phyloP scores from a whole-genome alignment of 192 early-diverging fungal species.

The Physocladia obscura region DNA sequence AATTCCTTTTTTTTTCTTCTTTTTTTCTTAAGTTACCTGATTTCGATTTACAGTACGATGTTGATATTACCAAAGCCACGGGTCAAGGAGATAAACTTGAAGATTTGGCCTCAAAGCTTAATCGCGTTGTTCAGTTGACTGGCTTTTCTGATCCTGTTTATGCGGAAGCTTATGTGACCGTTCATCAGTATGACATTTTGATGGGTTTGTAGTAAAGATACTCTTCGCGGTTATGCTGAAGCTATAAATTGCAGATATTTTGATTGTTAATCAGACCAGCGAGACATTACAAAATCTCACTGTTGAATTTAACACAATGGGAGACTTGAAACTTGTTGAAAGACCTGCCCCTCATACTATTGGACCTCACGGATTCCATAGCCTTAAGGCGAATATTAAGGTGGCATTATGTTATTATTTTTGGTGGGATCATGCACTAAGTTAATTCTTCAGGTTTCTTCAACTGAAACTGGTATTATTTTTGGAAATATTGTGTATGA shows the following conservation, averaged over 20 bases:
- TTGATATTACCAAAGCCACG: slow-evolving; percentile 87
- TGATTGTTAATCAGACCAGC: slow-evolving; percentile 95
- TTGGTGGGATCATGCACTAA: background rate
- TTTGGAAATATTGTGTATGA: slow-evolving; percentile 99
- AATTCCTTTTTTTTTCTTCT: slow-evolving; percentile 6
- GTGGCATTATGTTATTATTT: no score
- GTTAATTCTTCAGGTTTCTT: slow-evolving; percentile 67
- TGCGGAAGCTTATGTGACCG: slow-evolving; percentile 95
- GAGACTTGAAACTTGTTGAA: slow-evolving; percentile 96
- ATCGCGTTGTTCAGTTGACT: slow-evolving; percentile 92
- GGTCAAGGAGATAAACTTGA: slow-evolving; percentile 66
- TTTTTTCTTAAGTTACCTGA: background rate
- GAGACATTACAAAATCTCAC: slow-evolving; percentile 95
- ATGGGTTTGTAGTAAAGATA: slow-evolving; percentile 66
- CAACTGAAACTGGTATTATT: slow-evolving; percentile 96
- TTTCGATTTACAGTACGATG: slow-evolving; percentile 61
- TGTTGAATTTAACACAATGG: slow-evolving; percentile 97
- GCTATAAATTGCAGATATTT: slow-evolving; percentile 62
- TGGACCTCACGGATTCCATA: slow-evolving; percentile 90
- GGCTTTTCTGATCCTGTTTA: slow-evolving; percentile 98
- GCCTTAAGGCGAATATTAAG: slow-evolving; percentile 96
- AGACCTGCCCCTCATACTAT: slow-evolving; percentile 81
- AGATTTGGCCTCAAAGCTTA: slow-evolving; percentile 87
- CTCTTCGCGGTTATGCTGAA: background rate
- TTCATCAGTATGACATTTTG: slow-evolving; percentile 96